Evolutionary conservation across 23 red algal species (phyloP).

Genomic region (Gracilariopsis chorda): DNA sequence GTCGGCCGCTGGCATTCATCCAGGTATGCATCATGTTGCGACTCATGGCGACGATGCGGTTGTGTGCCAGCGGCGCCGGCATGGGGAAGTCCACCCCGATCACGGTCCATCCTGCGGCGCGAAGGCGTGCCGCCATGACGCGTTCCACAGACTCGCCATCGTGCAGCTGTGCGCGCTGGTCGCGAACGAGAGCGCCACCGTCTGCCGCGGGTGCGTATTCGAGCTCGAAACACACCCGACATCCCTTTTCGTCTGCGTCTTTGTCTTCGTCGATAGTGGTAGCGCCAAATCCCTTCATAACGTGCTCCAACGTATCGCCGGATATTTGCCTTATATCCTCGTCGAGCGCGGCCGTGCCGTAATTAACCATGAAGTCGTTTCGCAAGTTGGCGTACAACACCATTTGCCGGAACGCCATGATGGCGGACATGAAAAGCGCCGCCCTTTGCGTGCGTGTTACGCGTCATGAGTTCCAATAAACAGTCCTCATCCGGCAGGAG

Average conservation of each 20-base stretch:
- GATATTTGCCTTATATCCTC: neutral
- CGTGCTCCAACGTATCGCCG: neutral
- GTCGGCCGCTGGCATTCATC: constrained; percentile 57
- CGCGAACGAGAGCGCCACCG: neutral
- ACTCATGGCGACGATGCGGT: constrained; percentile 68
- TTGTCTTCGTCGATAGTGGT: neutral
- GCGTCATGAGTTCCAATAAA: constrained; percentile 45
- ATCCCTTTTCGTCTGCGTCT: constrained; percentile 43
- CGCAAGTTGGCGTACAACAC: constrained; percentile 59
- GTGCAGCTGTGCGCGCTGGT: neutral
- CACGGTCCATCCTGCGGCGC: constrained; percentile 44
- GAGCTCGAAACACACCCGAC: constrained; percentile 12
- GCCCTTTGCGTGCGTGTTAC: neutral
- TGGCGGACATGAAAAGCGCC: constrained; percentile 31
- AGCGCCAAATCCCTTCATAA: neutral
- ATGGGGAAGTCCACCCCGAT: constrained; percentile 61
- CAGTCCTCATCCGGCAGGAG: constrained; percentile 24
- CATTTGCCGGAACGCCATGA: constrained; percentile 26
- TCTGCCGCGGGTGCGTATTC: neutral
- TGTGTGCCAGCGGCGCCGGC: constrained; percentile 62
- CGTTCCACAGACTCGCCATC: neutral
- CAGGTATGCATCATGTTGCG: constrained; percentile 53
- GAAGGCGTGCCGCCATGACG: constrained; percentile 34
- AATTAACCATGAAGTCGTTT: constrained; percentile 82
- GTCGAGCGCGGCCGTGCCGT: constrained; percentile 70